Evolutionary conservation across 768 basidiomycete genomes (phyloP).

Genomic region (Mycena amicta): DNA sequence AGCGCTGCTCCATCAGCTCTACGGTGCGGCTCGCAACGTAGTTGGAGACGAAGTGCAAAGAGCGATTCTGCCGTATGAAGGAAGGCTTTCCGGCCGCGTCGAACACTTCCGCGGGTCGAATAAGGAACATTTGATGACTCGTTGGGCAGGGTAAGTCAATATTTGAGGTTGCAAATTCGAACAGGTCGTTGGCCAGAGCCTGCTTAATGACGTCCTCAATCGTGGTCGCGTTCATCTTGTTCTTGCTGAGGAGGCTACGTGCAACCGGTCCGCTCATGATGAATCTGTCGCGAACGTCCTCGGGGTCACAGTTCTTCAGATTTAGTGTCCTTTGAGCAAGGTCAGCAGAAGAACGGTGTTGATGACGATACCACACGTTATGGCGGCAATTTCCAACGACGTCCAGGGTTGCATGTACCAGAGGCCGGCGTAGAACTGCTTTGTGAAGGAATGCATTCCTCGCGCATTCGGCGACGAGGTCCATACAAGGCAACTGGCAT

Average conservation of each 20-base stretch:
- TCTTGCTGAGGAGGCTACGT: background rate
- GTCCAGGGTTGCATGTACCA: conserved; percentile 17
- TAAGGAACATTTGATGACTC: conserved; percentile 4
- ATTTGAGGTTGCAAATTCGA: background rate
- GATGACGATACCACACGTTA: conserved; percentile 8
- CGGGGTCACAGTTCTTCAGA: background rate
- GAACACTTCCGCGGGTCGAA: conserved; percentile 2
- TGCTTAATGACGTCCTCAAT: conserved; percentile 1
- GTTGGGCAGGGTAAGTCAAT: background rate
- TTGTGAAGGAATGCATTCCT: background rate
- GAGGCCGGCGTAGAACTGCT: background rate
- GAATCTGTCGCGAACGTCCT: background rate
- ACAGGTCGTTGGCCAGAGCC: conserved; percentile 1
- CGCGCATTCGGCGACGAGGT: background rate
- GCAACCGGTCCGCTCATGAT: conserved; percentile 3
- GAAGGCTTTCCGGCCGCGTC: conserved; percentile 1
- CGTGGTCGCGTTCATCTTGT: background rate
- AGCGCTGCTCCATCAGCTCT: background rate
- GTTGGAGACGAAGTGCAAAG: conserved; percentile 4
- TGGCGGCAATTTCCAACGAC: conserved; percentile 1
- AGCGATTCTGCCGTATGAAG: background rate
- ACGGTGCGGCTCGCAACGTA: background rate
- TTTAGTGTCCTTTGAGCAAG: conserved; percentile 5
- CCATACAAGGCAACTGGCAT: background rate
- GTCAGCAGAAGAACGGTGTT: background rate